A percentile compares a stretch with the other conserved stretches of the same genome.
phyloP scores from a whole-genome alignment of 768 basidiomycete genomes.

The Psilocybe cubensis region DNA sequence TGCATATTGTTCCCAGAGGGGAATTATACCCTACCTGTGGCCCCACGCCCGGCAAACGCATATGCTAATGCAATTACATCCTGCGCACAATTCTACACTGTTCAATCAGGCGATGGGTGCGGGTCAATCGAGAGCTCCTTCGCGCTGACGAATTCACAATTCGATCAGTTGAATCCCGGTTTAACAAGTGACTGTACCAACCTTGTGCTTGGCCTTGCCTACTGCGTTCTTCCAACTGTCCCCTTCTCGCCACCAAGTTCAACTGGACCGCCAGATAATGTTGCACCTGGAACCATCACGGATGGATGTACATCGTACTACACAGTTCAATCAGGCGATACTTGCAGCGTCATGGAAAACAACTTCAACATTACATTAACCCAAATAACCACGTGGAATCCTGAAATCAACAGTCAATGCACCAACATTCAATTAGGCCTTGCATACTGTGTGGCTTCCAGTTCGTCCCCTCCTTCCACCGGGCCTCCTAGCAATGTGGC shows the following conservation, averaged over 20 bases:
- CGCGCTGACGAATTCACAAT: slow-evolving; percentile 5
- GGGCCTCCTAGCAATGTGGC: slow-evolving; percentile 19
- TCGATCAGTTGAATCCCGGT: slow-evolving; percentile 6
- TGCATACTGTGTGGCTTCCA: slow-evolving; percentile 9
- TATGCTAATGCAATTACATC: slow-evolving; percentile 14
- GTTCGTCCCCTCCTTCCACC: slow-evolving; percentile 18
- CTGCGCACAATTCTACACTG: slow-evolving; percentile 11
- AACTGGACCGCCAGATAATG: slow-evolving; percentile 8
- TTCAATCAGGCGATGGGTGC: slow-evolving; percentile 5
- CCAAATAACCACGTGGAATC: slow-evolving; percentile 21
- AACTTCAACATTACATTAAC: slow-evolving; percentile 13
- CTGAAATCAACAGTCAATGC: slow-evolving; percentile 17
- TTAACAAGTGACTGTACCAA: slow-evolving; percentile 17
- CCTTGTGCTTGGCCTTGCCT: slow-evolving; percentile 15
- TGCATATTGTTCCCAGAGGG: slow-evolving; percentile 5
- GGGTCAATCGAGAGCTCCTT: background rate
- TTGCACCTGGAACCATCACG: slow-evolving; percentile 22
- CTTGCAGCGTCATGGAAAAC: slow-evolving; percentile 2
- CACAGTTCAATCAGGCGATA: slow-evolving; percentile 3
- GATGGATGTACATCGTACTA: slow-evolving; percentile 25
- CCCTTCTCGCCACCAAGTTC: background rate
- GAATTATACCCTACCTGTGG: slow-evolving; percentile 25
- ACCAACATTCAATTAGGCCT: slow-evolving; percentile 18
- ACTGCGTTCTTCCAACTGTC: slow-evolving; percentile 11
- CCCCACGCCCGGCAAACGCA: slow-evolving; percentile 18